Conservation (phyloP, 2,329 filamentous ascomycete species). For the Pochonia chlamydosporia region DNA sequence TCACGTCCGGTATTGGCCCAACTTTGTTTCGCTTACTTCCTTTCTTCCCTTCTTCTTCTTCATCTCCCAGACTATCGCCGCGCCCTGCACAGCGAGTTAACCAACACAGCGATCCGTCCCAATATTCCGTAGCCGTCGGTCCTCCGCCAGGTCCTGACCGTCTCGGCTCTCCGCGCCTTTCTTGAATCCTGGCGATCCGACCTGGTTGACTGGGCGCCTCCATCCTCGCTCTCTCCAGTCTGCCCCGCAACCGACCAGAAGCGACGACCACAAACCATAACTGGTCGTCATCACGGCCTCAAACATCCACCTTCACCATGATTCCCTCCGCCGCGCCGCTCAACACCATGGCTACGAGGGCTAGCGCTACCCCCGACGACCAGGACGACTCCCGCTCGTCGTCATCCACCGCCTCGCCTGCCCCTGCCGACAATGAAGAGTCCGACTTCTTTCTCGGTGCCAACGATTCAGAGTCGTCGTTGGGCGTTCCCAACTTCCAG, state of each 20-base stretch:
- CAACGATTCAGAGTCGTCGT: conserved; percentile 90
- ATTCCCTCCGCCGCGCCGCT: conserved; percentile 12
- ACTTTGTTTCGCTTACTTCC: background rate
- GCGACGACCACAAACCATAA: background rate
- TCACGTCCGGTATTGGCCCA: too few species aligned
- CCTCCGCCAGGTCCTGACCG: background rate
- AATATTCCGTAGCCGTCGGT: background rate
- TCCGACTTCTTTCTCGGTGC: conserved; percentile 86
- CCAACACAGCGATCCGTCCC: conserved; percentile 1
- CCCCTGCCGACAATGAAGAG: conserved; percentile 76
- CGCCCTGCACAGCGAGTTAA: background rate
- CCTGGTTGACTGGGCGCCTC: conserved; percentile 7
- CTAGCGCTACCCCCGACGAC: conserved; percentile 21
- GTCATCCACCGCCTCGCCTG: conserved; percentile 70
- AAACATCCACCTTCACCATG: conserved; percentile 4
- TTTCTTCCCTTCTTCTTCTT: background rate
- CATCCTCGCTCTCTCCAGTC: background rate
- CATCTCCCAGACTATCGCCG: background rate
- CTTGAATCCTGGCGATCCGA: conserved; percentile 3
- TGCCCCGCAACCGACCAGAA: conserved; percentile 4
- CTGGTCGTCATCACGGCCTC: background rate
- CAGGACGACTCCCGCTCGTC: conserved; percentile 52
- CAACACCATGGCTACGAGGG: conserved; percentile 13
- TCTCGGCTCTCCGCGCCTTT: background rate
- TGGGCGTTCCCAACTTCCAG: conserved; percentile 72